Evolutionary conservation across 1,139 yeast species (phyloP), one percentile per base, ranked within the genome.

Genomic region (Pichia sp.): DNA sequence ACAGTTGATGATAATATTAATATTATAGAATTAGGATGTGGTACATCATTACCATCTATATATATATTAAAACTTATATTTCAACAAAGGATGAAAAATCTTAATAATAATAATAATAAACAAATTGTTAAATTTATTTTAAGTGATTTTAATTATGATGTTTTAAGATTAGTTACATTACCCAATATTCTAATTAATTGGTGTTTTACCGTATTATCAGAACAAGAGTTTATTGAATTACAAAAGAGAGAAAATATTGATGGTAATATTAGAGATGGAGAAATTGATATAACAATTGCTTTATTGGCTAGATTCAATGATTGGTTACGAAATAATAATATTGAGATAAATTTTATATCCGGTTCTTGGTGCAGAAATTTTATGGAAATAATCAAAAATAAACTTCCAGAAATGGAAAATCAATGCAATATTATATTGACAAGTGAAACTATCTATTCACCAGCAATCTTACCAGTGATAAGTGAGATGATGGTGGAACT

Each of bases 361-460:
- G 98, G 98, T 0, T 74, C 87, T 0, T 92, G 98, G 98, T 76
- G 87, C n/a, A 65, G 74, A 20, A 65, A 70, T 30, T 86, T 87
- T 62, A 66, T 74, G 40, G 47, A 65, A 2, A 48, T 81, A 3
- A 50, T 77, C 0, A 51, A 60, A 2, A 47, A 34, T 3, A 10
- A 30, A 4, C 3, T 50, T 4, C 51, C 52, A 2, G 24, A 33
- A 7, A 32, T 40, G 40, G 34, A 49, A 1, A 16, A 48, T 3
- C 37, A 41, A 28, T 9, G 46, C 46, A 51, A 39, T 41, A 63
- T 83, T 35, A 64, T 86, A 1, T 66, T 90, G 8, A 81, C 92
- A 1, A 86, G 96, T 2, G 98, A 92, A 60, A 92, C 98, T 0
- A 89, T 92, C 24, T 92, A 92, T 58, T 84, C 95, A 1, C 79